A percentile compares a stretch with the other conserved stretches of the same genome.
Conservation (phyloP, 1,139 yeast genomes). For the Blastobotrys capitulatus region DNA sequence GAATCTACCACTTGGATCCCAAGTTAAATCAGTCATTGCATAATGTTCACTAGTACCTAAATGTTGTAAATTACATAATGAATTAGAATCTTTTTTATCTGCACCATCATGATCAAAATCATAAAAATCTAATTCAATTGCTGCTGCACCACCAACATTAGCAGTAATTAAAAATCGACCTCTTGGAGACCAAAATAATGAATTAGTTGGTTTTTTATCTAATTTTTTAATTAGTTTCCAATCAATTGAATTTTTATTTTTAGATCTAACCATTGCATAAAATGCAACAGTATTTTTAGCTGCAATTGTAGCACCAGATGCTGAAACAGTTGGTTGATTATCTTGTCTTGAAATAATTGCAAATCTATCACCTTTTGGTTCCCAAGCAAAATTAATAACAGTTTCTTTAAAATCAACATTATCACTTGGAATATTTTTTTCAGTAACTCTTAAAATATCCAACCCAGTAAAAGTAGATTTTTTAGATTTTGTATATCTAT, state of each 20-base stretch:
- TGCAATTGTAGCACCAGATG: conserved; percentile 48
- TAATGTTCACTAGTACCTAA: conserved; percentile 59
- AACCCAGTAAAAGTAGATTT: conserved; percentile 88
- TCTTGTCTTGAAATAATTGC: conserved; percentile 57
- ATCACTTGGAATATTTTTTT: conserved; percentile 91
- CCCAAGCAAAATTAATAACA: conserved; percentile 90
- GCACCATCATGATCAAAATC: conserved; percentile 79
- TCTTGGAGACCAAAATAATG: conserved; percentile 84
- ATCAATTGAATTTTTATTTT: conserved; percentile 40
- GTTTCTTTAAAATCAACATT: conserved; percentile 90
- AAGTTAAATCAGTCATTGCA: conserved; percentile 78
- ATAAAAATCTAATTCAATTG: conserved; percentile 66
- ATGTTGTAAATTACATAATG: conserved; percentile 47
- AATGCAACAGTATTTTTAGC: conserved; percentile 71
- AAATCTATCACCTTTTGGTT: conserved; percentile 86
- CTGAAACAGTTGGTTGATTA: conserved; percentile 41
- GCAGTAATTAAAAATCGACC: conserved; percentile 87
- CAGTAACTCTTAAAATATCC: conserved; percentile 84
- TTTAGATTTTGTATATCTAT: conserved; percentile 92
- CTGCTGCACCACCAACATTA: conserved; percentile 55
- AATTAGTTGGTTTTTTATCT: conserved; percentile 57
- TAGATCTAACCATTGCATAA: conserved; percentile 69
- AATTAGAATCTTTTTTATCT: conserved; percentile 39
- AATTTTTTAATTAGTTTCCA: conserved; percentile 56
- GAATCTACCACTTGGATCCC: conserved; percentile 97